Percentiles rank a stretch among this genome's conserved stretches.
Conservation (phyloP, 805 yeast species). For the Metschnikowia corniflorae region DNA sequence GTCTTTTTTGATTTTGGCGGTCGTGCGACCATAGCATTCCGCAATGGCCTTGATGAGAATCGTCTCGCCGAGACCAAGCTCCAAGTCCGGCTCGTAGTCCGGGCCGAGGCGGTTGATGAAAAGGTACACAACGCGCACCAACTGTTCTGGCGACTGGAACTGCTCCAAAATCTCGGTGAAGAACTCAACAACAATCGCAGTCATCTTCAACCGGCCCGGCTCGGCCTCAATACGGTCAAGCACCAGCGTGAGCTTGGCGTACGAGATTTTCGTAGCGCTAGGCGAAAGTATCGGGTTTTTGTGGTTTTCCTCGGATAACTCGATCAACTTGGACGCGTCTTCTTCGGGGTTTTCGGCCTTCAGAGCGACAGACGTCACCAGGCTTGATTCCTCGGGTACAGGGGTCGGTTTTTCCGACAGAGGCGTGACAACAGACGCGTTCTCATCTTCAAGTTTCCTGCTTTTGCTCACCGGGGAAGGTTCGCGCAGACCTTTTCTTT, state of each 20-base stretch:
- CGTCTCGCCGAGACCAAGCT: conserved; percentile 91
- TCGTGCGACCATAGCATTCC: conserved; percentile 82
- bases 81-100: conserved; percentile 87
- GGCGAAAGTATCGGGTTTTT: conserved; percentile 11
- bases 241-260: conserved; percentile 50
- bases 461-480: conserved; percentile 1
- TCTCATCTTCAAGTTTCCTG: conserved; percentile 1
- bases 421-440: not conserved
- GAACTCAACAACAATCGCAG: conserved; percentile 69
- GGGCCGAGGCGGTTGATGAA: conserved; percentile 91
- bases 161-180: conserved; percentile 59
- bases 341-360: not conserved
- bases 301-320: conserved; percentile 11
- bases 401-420: not conserved
- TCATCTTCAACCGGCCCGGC: conserved; percentile 78
- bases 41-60: conserved; percentile 82
- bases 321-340: conserved; percentile 13
- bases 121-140: conserved; percentile 73
- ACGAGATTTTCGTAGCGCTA: conserved; percentile 23
- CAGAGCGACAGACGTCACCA: not conserved
- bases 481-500: conserved; percentile 5
- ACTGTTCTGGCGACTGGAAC: conserved; percentile 33
- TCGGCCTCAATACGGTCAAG: conserved; percentile 79
- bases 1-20: conserved; percentile 66
- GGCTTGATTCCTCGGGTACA: not conserved